A percentile compares a stretch with the other conserved stretches of the same genome.
These are phyloP conservation scores for Paradendryphiella salina DNA, from an alignment of 2,329 filamentous ascomycete genomes.

Conservation along the genomic window DNA sequence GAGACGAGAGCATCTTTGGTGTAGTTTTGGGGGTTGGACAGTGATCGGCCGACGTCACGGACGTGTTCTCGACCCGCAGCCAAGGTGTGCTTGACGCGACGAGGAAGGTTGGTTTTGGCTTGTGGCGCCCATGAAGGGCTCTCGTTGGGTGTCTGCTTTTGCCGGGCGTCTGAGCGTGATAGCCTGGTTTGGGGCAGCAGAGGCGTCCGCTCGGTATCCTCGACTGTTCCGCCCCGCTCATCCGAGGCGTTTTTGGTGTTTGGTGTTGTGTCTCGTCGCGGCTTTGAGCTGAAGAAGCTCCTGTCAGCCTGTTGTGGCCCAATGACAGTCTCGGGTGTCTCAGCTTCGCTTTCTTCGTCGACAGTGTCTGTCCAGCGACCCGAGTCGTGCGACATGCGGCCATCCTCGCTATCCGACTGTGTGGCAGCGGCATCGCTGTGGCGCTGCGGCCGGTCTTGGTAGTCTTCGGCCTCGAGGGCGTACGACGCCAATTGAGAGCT, in stretches of 20 bases:
- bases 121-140: slow-evolving; percentile 18
- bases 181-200: slow-evolving; percentile 45
- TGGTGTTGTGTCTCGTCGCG: slow-evolving; percentile 5
- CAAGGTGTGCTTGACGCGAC: slow-evolving; percentile 26
- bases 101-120: slow-evolving; percentile 29
- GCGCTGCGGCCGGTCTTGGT: slow-evolving; percentile 32
- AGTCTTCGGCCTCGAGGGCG: slow-evolving; percentile 58
- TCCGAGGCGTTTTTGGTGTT: slow-evolving; percentile 3
- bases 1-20: slow-evolving; percentile 67
- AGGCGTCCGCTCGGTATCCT: slow-evolving; percentile 44
- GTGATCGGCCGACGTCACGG: slow-evolving; percentile 29
- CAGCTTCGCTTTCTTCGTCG: slow-evolving; percentile 63
- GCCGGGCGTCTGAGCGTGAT: slow-evolving; percentile 26
- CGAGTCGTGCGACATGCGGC: slow-evolving; percentile 38
- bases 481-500: slow-evolving; percentile 86
- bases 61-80: slow-evolving; percentile 28
- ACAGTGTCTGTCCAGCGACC: slow-evolving; percentile 57
- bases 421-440: slow-evolving; percentile 32
- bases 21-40: slow-evolving; percentile 71
- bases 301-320: slow-evolving; percentile 19
- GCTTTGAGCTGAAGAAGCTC: slow-evolving; percentile 33
- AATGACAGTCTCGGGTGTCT: slow-evolving; percentile 52
- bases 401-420: slow-evolving; percentile 28
- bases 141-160: slow-evolving; percentile 18
- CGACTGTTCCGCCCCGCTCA: slow-evolving; percentile 31